Evolutionary conservation across 2,329 filamentous ascomycete genomes (phyloP).

Genomic region (Mollisiaceae sp.): DNA sequence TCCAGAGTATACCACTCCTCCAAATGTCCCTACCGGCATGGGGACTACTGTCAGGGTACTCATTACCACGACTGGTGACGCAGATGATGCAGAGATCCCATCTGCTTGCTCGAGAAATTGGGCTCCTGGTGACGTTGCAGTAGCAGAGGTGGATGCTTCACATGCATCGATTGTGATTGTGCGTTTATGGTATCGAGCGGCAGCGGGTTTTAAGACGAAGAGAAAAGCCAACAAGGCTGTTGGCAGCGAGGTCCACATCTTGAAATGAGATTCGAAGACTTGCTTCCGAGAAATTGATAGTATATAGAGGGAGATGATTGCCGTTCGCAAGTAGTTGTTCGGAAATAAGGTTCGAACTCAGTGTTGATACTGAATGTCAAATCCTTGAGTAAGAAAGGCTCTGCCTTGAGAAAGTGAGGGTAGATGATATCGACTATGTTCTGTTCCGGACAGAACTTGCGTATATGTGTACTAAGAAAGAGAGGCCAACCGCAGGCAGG

Average conservation of each 20-base stretch:
- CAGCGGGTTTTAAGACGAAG: slow-evolving; percentile 25
- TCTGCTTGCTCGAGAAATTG: neutral
- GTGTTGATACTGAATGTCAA: neutral
- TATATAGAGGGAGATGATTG: slow-evolving; percentile 2
- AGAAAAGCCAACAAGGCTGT: slow-evolving; percentile 31
- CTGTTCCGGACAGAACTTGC: neutral
- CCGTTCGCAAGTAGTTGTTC: no score
- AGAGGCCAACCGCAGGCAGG: slow-evolving; percentile 8
- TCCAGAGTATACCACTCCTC: slow-evolving; percentile 21
- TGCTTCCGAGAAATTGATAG: slow-evolving; percentile 2
- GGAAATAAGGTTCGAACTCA: no score
- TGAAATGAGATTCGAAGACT: slow-evolving; percentile 23
- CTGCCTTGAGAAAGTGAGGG: slow-evolving; percentile 4
- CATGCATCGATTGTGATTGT: slow-evolving; percentile 17
- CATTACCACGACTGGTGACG: slow-evolving; percentile 14
- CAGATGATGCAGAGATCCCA: neutral
- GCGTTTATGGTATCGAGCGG: slow-evolving; percentile 21
- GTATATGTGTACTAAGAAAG: slow-evolving; percentile 6
- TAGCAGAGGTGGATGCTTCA: neutral
- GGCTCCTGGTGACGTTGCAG: neutral
- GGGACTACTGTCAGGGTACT: slow-evolving; percentile 28
- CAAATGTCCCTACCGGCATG: slow-evolving; percentile 19
- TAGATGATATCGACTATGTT: slow-evolving; percentile 9
- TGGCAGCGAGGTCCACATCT: slow-evolving; percentile 32
- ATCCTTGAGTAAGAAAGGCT: slow-evolving; percentile 3